Evolutionary conservation across 805 yeast species (phyloP).

Genomic region (Zygoascus bituminiphila): DNA sequence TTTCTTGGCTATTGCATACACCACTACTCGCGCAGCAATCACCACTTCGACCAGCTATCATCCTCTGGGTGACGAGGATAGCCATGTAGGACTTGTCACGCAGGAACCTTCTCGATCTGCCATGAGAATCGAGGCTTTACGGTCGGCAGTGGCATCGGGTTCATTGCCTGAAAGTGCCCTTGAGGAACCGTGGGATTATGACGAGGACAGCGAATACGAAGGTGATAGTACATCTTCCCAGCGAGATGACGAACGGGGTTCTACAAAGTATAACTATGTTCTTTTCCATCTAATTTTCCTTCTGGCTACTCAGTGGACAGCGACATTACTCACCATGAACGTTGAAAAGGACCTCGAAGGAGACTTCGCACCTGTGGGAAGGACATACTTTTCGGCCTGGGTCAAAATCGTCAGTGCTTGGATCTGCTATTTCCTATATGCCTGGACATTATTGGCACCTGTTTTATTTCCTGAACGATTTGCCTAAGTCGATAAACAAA

Average conservation of each 20-base stretch:
- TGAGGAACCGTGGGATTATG: slow-evolving; percentile 58
- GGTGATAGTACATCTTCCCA: slow-evolving; percentile 29
- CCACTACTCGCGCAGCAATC: slow-evolving; percentile 95
- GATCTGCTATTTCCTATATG: slow-evolving; percentile 78
- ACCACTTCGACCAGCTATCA: slow-evolving; percentile 50
- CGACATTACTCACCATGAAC: slow-evolving; percentile 84
- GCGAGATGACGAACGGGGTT: slow-evolving; percentile 50
- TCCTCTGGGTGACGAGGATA: slow-evolving; percentile 34
- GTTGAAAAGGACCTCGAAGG: slow-evolving; percentile 78
- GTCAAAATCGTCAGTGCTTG: slow-evolving; percentile 87
- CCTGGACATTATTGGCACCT: slow-evolving; percentile 91
- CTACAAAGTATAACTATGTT: slow-evolving; percentile 75
- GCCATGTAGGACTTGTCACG: slow-evolving; percentile 29
- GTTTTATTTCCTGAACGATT: slow-evolving; percentile 85
- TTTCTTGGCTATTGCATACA: slow-evolving; percentile 89
- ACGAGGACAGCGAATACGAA: slow-evolving; percentile 31
- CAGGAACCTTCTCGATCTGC: slow-evolving; percentile 56
- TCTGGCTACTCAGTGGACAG: slow-evolving; percentile 94
- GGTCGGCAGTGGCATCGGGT: slow-evolving; percentile 95
- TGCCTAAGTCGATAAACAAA: too few species aligned
- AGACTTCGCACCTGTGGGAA: slow-evolving; percentile 91
- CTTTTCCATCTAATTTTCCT: slow-evolving; percentile 87
- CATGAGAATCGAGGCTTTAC: slow-evolving; percentile 78
- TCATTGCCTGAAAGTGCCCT: slow-evolving; percentile 89
- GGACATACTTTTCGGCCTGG: slow-evolving; percentile 94